Base-by-base conservation (phyloP, 768 basidiomycete species). In the Hygrophoropsis aurantiaca region DNA sequence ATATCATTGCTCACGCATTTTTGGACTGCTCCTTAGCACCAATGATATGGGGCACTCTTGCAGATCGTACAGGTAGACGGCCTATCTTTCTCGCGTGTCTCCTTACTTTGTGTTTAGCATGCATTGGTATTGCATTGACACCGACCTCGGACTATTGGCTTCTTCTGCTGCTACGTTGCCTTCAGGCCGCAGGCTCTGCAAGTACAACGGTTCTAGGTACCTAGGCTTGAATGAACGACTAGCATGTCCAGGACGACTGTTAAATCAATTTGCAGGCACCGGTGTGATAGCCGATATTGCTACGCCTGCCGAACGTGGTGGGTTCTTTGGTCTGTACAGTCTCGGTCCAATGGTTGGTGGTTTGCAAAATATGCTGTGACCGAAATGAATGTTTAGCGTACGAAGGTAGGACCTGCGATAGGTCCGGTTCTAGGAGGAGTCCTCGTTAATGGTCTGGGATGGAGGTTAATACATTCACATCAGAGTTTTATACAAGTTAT, bases 251-350 rank as follows among this genome's bases (percentile, higher is more conserved):
- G n/a, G n/a, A n/a, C n/a, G n/a, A n/a, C 27, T 23, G 15, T 7
- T 13, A 3, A 50, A 35, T 4, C 26, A 26, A 30, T 40, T 3
- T 35, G 32, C 53, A 81, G 84, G 84, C 42, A 81, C 85, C 25
- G 91, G 91, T 5, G 81, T 88, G 5, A 78, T 94, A 46, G 81
- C 80, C 2, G 91, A 94, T 59, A 85, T 94, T 21, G 78, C 87
- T 5, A 77, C 77, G 2, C 82, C 79, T 0, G 74, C 78, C 27
- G 89, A 93, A 66, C 71, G 90, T 27, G 91, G 87, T 15, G 78
- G 81, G 6, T 90, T 84, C 65, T 77, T 82, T 46, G 90, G 89
- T 3, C 41, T 87, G 7, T 88, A 81, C 62, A 73, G 66, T 27
- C 48, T 85, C 3, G 85, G 85, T 0, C 82, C 85, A n/a, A 74